Percentiles rank a stretch among this genome's conserved stretches.
phyloP scores from a whole-genome alignment of 257 asterid genomes.

The Jacaranda mimosifolia region DNA sequence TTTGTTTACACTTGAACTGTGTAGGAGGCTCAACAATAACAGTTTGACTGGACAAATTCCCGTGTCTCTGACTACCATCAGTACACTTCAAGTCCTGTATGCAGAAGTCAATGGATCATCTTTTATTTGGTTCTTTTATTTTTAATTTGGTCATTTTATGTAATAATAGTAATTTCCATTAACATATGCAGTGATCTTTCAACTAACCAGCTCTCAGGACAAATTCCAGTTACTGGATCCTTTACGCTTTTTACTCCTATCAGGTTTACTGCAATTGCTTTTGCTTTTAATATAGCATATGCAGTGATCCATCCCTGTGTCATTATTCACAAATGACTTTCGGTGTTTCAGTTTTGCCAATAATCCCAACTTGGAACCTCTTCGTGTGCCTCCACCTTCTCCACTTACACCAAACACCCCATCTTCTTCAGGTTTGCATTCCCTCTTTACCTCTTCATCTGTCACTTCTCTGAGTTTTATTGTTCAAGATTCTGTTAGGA shows the following conservation, averaged over 20 bases:
- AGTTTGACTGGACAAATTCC: slow-evolving; percentile 83
- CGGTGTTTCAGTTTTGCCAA: slow-evolving; percentile 65
- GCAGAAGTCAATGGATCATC: slow-evolving; percentile 45
- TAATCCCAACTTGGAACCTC: slow-evolving; percentile 53
- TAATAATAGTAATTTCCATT: slow-evolving; percentile 32
- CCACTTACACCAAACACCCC: slow-evolving; percentile 62
- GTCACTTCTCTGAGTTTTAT: slow-evolving; percentile 2
- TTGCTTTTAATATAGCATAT: slow-evolving; percentile 3
- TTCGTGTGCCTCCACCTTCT: slow-evolving; percentile 81
- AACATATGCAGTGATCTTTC: slow-evolving; percentile 87
- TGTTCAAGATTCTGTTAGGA: slow-evolving; percentile 8
- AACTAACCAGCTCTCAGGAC: slow-evolving; percentile 67
- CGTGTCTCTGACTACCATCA: slow-evolving; percentile 59
- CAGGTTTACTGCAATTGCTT: slow-evolving; percentile 61
- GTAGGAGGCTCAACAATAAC: slow-evolving; percentile 98
- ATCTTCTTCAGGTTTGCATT: slow-evolving; percentile 53
- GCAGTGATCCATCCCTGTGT: slow-evolving; percentile 28
- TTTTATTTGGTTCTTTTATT: slow-evolving; percentile 7
- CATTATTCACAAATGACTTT: slow-evolving; percentile 40
- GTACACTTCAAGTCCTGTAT: slow-evolving; percentile 96
- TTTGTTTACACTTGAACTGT: slow-evolving; percentile 34
- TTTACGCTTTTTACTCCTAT: slow-evolving; percentile 91
- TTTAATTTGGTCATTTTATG: slow-evolving; percentile 20
- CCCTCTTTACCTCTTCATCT: slow-evolving; percentile 23
- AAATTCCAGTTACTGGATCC: slow-evolving; percentile 86